These are phyloP conservation scores for Punica granatum DNA, from an alignment of 345 rosid genomes.

Conservation along the genomic window DNA sequence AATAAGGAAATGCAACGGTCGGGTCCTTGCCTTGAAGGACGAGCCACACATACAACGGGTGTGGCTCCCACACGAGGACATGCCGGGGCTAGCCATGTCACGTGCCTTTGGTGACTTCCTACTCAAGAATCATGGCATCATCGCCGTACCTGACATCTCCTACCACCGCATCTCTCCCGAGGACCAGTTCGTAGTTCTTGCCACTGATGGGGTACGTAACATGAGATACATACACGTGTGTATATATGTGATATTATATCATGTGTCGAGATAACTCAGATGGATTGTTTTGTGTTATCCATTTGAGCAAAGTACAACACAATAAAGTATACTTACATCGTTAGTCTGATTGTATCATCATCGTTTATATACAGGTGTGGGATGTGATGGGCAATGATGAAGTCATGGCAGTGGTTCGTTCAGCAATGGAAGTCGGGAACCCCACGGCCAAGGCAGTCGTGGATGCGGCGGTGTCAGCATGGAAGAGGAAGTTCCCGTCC, in stretches of 20 bases:
- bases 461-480: slow-evolving; percentile 50
- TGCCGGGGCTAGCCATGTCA: slow-evolving; percentile 95
- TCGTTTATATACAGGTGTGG: slow-evolving; percentile 40
- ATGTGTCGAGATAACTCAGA: too few species aligned
- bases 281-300: too few species aligned
- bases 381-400: slow-evolving; percentile 70
- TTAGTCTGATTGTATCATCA: too few species aligned
- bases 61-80: slow-evolving; percentile 74
- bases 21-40: slow-evolving; percentile 58
- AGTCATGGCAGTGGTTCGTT: slow-evolving; percentile 42
- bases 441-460: slow-evolving; percentile 53
- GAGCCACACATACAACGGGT: slow-evolving; percentile 78
- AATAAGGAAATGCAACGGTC: slow-evolving; percentile 62
- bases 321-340: too few species aligned
- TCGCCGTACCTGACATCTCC: slow-evolving; percentile 63
- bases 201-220: slow-evolving; percentile 67
- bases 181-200: slow-evolving; percentile 61
- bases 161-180: slow-evolving; percentile 38
- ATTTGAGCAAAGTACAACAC: too few species aligned
- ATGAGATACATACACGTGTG: background rate
- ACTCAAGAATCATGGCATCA: slow-evolving; percentile 64
- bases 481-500: slow-evolving; percentile 57
- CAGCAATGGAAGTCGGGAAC: slow-evolving; percentile 25
- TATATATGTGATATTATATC: too few species aligned
- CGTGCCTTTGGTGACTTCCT: slow-evolving; percentile 79